Evolutionary conservation across 306 rosid genomes (phyloP).

Genomic region (Begonia loranthoides): DNA sequence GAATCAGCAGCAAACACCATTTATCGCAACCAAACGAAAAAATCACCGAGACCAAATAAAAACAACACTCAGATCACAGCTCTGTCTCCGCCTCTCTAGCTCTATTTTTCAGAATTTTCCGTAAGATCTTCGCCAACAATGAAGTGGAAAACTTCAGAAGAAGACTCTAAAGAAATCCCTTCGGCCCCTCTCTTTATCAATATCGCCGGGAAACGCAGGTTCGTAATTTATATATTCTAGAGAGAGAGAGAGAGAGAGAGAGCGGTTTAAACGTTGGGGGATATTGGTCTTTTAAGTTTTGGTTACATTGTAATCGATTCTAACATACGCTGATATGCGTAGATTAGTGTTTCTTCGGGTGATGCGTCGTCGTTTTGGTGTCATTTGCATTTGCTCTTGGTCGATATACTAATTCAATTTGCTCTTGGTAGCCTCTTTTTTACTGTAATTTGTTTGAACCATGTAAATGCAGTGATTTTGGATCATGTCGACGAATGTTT

Average conservation of each 20-base stretch:
- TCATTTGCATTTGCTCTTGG: too few relatives aligned
- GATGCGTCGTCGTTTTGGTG: too few relatives aligned
- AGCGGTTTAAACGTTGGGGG: background rate
- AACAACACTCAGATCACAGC: conserved; percentile 15
- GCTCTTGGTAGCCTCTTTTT: too few relatives aligned
- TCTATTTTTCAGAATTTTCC: background rate
- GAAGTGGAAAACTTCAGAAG: too few relatives aligned
- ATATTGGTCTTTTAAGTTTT: background rate
- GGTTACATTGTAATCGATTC: background rate
- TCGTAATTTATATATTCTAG: conserved; percentile 25
- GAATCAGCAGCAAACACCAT: conserved; percentile 38
- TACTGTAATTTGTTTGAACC: too few relatives aligned
- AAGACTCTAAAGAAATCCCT: background rate
- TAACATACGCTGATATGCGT: background rate
- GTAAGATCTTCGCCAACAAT: too few relatives aligned
- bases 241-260: conserved; percentile 1
- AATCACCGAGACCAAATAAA: background rate
- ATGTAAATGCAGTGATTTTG: too few relatives aligned
- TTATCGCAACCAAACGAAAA: conserved; percentile 10
- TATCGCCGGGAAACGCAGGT: conserved; percentile 40
- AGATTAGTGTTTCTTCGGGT: too few relatives aligned
- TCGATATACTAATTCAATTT: too few relatives aligned
- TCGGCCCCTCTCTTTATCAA: background rate
- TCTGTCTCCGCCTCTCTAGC: background rate
- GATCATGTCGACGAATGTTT: too few relatives aligned